A percentile compares a stretch with the other conserved stretches of the same genome.
Conservation (phyloP, 108 stramenopile species). For the Poteriospumella lacustris region DNA sequence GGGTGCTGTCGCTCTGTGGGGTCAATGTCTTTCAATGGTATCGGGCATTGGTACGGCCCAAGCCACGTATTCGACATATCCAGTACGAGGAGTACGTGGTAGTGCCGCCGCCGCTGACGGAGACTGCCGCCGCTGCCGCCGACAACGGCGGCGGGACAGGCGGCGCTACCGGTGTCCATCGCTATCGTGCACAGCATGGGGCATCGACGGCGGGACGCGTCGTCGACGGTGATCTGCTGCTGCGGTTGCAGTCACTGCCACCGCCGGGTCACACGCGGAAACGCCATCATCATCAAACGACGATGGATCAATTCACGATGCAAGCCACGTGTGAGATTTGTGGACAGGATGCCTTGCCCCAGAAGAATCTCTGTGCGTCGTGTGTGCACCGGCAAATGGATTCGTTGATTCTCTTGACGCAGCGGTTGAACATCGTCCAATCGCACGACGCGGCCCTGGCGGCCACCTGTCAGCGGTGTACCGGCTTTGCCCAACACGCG, state of each 20-base stretch:
- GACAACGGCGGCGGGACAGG: background rate
- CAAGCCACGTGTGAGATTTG: background rate
- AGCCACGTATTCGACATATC: background rate
- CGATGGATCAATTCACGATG: background rate
- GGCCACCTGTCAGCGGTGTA: background rate
- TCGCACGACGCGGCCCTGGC: background rate
- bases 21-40: constrained; percentile 45
- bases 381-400: background rate
- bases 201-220: background rate
- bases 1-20: constrained; percentile 41
- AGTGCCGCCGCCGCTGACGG: background rate
- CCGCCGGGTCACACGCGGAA: background rate
- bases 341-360: background rate
- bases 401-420: background rate
- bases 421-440: background rate
- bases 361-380: background rate
- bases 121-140: background rate
- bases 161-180: background rate
- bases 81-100: background rate
- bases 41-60: constrained; percentile 35
- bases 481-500: background rate
- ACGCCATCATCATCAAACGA: background rate
- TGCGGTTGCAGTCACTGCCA: background rate
- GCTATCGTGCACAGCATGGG: background rate
- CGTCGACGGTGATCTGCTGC: background rate